These are phyloP conservation scores for Fusarium sp. DNA, from an alignment of 2,329 filamentous ascomycete species.

Conservation along the genomic window DNA sequence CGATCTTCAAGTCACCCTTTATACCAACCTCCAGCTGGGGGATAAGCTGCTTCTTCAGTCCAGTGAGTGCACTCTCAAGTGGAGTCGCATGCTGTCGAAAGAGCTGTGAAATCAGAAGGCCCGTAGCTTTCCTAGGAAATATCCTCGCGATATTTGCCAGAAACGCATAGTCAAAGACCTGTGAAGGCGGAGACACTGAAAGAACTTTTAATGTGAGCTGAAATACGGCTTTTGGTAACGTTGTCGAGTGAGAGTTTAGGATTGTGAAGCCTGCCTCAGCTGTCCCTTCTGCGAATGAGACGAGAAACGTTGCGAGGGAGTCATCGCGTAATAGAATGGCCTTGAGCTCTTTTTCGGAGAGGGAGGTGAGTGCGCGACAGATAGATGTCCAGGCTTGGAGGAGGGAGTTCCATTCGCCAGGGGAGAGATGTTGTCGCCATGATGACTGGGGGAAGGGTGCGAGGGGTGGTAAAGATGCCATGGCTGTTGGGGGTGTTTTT, in stretches of 20 bases:
- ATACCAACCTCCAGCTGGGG: constrained; percentile 72
- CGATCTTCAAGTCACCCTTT: constrained; percentile 65
- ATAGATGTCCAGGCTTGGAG: constrained; percentile 82
- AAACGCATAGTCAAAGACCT: constrained; percentile 75
- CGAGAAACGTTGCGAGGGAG: constrained; percentile 73
- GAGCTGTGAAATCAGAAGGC: constrained; percentile 63
- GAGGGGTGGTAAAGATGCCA: constrained; percentile 74
- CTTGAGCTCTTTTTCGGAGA: constrained; percentile 69
- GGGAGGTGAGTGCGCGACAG: constrained; percentile 72
- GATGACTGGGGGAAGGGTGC: constrained; percentile 80
- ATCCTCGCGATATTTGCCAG: constrained; percentile 75
- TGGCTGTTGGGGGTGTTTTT: constrained; percentile 33
- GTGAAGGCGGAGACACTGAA: constrained; percentile 54
- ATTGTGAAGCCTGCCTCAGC: constrained; percentile 53
- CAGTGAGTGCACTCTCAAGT: constrained; percentile 69
- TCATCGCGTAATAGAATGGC: constrained; percentile 66
- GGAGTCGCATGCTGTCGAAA: constrained; percentile 64
- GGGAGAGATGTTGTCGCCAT: constrained; percentile 74
- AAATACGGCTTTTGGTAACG: constrained; percentile 74
- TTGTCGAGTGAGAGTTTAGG: constrained; percentile 54
- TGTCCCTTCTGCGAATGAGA: constrained; percentile 73
- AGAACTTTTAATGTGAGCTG: constrained; percentile 72
- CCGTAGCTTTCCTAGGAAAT: constrained; percentile 73
- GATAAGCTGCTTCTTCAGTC: constrained; percentile 73
- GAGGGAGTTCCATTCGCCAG: constrained; percentile 82